A percentile compares a stretch with the other conserved stretches of the same genome.
Conservation (phyloP, 2,329 filamentous ascomycete species). For the Nothopassalora personata region DNA sequence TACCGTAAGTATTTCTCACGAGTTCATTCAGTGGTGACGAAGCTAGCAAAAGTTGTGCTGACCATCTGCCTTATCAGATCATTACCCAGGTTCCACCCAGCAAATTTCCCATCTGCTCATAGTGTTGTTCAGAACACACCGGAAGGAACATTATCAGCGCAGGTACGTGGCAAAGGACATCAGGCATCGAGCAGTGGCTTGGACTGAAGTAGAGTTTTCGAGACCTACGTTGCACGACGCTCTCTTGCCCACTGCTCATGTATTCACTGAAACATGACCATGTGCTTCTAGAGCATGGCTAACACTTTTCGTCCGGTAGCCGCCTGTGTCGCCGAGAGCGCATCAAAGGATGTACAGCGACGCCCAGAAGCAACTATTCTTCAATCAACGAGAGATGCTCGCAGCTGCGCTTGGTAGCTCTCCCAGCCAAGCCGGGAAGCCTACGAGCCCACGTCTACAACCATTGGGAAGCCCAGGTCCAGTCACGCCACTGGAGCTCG, state of each 20-base stretch:
- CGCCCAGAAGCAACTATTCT: slow-evolving; percentile 45
- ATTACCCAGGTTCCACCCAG: slow-evolving; percentile 49
- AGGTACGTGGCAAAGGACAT: slow-evolving; percentile 8
- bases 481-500: slow-evolving; percentile 50
- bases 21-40: too few species aligned
- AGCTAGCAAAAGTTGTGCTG: too few species aligned
- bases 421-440: slow-evolving; percentile 31
- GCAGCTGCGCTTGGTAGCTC: slow-evolving; percentile 22
- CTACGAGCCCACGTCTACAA: slow-evolving; percentile 44
- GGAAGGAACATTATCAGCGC: slow-evolving; percentile 34
- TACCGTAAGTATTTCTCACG: slow-evolving; percentile 28
- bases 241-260: too few species aligned
- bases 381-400: slow-evolving; percentile 43
- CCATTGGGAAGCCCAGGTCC: slow-evolving; percentile 49
- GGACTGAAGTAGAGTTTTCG: too few species aligned
- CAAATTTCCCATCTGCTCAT: slow-evolving; percentile 42
- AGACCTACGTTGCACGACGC: too few species aligned
- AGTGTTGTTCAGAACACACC: slow-evolving; percentile 36
- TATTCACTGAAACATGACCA: too few species aligned
- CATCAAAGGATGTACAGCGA: slow-evolving; percentile 43
- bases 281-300: too few species aligned
- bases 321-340: slow-evolving; percentile 41
- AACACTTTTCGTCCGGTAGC: not conserved
- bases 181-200: too few species aligned
- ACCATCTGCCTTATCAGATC: slow-evolving; percentile 18